Evolutionary conservation across 2,329 filamentous ascomycete genomes (phyloP).

Genomic region (Aureobasidium sp.): DNA sequence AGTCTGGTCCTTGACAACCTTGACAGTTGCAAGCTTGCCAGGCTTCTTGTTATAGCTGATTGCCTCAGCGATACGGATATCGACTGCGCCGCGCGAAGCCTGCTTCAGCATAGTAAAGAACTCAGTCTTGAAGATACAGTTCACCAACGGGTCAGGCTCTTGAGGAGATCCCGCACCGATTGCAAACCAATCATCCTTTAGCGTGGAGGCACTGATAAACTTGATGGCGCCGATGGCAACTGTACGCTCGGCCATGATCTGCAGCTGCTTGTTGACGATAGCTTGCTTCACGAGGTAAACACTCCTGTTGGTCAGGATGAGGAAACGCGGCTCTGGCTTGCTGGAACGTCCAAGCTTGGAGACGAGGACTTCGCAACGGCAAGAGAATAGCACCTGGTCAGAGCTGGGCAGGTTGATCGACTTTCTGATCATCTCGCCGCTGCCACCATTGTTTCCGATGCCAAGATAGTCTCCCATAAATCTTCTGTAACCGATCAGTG

Average conservation of each 20-base stretch:
- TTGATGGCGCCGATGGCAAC: slow-evolving; percentile 87
- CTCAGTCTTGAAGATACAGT: slow-evolving; percentile 92
- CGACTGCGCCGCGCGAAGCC: slow-evolving; percentile 69
- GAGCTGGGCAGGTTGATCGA: slow-evolving; percentile 59
- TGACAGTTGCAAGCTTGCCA: slow-evolving; percentile 79
- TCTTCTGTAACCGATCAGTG: slow-evolving; percentile 79
- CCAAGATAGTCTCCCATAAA: slow-evolving; percentile 95
- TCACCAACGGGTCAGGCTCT: slow-evolving; percentile 87
- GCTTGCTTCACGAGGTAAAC: slow-evolving; percentile 84
- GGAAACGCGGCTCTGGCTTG: slow-evolving; percentile 77
- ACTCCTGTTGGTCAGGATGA: slow-evolving; percentile 77
- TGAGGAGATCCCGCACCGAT: slow-evolving; percentile 82
- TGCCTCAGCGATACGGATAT: slow-evolving; percentile 68
- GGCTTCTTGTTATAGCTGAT: slow-evolving; percentile 99
- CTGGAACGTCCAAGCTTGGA: slow-evolving; percentile 95
- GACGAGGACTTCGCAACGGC: slow-evolving; percentile 79
- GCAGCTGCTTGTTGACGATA: slow-evolving; percentile 70
- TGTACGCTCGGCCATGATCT: slow-evolving; percentile 72
- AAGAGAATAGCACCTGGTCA: slow-evolving; percentile 80
- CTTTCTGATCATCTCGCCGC: slow-evolving; percentile 70
- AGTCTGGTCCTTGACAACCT: slow-evolving; percentile 79
- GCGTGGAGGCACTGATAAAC: slow-evolving; percentile 68
- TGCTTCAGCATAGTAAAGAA: slow-evolving; percentile 87
- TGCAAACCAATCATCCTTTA: slow-evolving; percentile 95
- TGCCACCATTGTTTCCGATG: slow-evolving; percentile 68